Conservation (phyloP, 176 grass and related monocot genomes). For the Tillandsia leiboldiana region DNA sequence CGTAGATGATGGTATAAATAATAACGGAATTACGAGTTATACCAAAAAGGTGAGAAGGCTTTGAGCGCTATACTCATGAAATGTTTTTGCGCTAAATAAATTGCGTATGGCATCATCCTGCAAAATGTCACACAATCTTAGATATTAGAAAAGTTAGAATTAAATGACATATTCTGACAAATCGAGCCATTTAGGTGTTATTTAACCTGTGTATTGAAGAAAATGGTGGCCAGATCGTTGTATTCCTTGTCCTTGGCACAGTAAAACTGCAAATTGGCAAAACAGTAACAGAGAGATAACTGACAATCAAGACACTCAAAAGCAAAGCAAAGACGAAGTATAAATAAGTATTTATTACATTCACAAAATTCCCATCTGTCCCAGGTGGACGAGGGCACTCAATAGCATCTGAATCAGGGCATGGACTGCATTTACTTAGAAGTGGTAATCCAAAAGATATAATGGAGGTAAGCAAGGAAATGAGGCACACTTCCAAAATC, state of each 20-base stretch:
- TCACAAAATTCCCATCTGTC: conserved; percentile 98
- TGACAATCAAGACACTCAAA: background rate
- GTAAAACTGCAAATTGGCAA: conserved; percentile 61
- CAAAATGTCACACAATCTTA: conserved; percentile 1
- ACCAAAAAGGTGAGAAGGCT: conserved; percentile 98
- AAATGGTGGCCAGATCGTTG: conserved; percentile 99
- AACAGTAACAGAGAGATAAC: conserved; percentile 3
- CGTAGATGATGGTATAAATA: background rate
- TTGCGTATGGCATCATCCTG: conserved; percentile 99
- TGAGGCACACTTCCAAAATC: conserved; percentile 92
- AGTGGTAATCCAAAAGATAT: conserved; percentile 89
- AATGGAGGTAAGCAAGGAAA: conserved; percentile 78
- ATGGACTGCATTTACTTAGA: conserved; percentile 80
- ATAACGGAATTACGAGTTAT: conserved; percentile 20
- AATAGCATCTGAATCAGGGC: conserved; percentile 67
- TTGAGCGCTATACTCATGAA: conserved; percentile 94
- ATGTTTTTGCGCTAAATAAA: conserved; percentile 99
- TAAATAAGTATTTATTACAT: conserved; percentile 46
- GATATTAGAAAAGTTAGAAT: background rate
- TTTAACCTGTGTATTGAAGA: conserved; percentile 97
- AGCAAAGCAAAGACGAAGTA: background rate
- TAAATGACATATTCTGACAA: background rate
- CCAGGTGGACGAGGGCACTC: conserved; percentile 95
- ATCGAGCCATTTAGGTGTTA: conserved; percentile 1
- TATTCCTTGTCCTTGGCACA: conserved; percentile 91